phyloP scores from a whole-genome alignment of 768 basidiomycete species.

The Cyclocybe aegerita region DNA sequence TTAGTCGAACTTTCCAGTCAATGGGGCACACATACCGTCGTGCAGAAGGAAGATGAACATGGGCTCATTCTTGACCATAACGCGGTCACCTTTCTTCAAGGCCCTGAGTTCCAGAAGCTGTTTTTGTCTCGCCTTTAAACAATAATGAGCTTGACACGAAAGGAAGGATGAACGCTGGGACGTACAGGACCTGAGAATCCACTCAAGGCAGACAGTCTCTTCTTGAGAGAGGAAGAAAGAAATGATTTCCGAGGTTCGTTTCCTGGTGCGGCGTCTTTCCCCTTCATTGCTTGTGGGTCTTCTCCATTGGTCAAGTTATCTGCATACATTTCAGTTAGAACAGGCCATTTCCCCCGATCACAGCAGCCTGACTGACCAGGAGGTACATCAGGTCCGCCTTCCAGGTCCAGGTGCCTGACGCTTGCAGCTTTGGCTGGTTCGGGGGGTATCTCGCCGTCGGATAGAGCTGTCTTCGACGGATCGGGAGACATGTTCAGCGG shows the following conservation, averaged over 20 bases:
- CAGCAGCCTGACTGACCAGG: too few relatives aligned
- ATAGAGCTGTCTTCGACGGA: not conserved
- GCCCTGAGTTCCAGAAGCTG: constrained; percentile 24
- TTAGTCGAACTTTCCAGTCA: not conserved
- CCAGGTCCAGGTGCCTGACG: too few relatives aligned
- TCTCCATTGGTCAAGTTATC: too few relatives aligned
- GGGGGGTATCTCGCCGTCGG: too few relatives aligned
- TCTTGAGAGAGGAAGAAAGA: constrained; percentile 11
- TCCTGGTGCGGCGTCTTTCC: not conserved
- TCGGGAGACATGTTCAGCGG: not conserved
- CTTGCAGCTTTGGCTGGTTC: too few relatives aligned
- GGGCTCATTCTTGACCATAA: constrained; percentile 55
- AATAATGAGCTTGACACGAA: not conserved
- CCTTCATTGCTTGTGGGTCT: too few relatives aligned
- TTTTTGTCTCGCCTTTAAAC: constrained; percentile 19
- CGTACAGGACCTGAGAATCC: constrained; percentile 24
- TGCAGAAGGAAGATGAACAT: constrained; percentile 65
- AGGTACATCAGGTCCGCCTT: too few relatives aligned
- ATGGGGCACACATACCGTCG: constrained; percentile 39
- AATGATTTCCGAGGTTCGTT: not conserved
- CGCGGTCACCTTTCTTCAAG: constrained; percentile 48
- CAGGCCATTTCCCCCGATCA: too few relatives aligned
- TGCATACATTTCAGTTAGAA: too few relatives aligned
- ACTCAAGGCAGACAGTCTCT: constrained; percentile 22
- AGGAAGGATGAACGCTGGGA: not conserved